Percentiles rank a stretch among this genome's conserved stretches.
Evolutionary conservation across 129 eudicot genomes (phyloP).

Genomic region (Pseudognaphalium luteoalbum): DNA sequence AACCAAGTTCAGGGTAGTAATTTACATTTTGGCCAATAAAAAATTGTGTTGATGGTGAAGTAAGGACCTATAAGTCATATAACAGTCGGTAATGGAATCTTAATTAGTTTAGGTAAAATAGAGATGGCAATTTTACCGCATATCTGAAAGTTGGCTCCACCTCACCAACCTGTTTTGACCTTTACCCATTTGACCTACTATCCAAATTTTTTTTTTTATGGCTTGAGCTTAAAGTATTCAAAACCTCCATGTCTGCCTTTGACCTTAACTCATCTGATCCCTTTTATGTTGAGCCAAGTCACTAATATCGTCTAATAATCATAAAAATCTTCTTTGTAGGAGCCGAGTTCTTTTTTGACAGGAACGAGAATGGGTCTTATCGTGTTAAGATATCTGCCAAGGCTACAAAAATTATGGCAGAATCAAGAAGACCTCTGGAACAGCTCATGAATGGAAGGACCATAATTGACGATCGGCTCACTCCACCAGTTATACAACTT

Average conservation of each 20-base stretch:
- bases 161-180: neutral
- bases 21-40: too few relatives aligned
- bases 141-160: neutral
- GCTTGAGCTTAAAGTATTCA: neutral
- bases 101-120: neutral
- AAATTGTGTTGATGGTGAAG: neutral
- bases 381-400: slow-evolving; percentile 79
- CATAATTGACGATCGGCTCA: slow-evolving; percentile 58
- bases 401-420: slow-evolving; percentile 84
- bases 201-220: neutral
- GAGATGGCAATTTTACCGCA: neutral
- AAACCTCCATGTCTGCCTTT: neutral
- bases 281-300: neutral
- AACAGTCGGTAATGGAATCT: neutral
- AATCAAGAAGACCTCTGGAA: slow-evolving; percentile 78
- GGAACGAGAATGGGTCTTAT: slow-evolving; percentile 65
- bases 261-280: too few relatives aligned
- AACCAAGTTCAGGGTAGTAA: too few relatives aligned
- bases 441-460: slow-evolving; percentile 74
- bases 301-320: neutral
- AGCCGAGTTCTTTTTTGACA: slow-evolving; percentile 57
- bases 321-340: slow-evolving; percentile 44
- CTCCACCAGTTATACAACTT: slow-evolving; percentile 55
- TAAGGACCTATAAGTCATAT: neutral
- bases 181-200: neutral